Conservation (phyloP, 441 rosid species). For the Mallotus japonicus region DNA sequence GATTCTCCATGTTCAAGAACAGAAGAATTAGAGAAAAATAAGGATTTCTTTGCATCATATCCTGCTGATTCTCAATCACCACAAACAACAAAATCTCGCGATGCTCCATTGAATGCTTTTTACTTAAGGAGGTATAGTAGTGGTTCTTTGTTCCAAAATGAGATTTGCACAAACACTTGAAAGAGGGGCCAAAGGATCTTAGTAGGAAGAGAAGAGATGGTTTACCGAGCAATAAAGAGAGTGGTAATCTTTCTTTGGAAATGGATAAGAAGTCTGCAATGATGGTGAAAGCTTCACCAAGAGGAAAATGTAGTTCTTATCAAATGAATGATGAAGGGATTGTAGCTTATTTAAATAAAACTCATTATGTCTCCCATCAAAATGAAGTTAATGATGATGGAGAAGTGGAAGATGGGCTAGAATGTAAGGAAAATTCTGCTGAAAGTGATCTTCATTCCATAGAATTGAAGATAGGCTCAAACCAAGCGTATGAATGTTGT, state of each 20-base stretch:
- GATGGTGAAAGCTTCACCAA: constrained; percentile 34
- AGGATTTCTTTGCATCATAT: constrained; percentile 38
- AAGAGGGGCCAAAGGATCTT: constrained; percentile 35
- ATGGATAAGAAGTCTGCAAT: constrained; percentile 25
- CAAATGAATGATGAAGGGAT: no score
- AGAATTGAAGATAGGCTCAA: no score
- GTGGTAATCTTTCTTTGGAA: constrained; percentile 34
- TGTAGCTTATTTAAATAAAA: no score
- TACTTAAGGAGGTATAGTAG: constrained; percentile 50
- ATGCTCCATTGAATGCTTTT: constrained; percentile 32
- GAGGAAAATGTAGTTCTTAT: constrained; percentile 46
- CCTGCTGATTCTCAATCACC: constrained; percentile 38
- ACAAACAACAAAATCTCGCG: constrained; percentile 21
- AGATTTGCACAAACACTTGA: constrained; percentile 23
- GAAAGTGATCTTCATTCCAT: no score
- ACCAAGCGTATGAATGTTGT: no score
- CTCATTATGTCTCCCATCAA: no score
- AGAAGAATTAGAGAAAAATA: constrained; percentile 40
- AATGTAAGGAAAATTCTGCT: constrained; percentile 37
- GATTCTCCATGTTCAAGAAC: constrained; percentile 40
- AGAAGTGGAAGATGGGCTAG: no score
- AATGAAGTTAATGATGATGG: no score
- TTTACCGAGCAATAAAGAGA: constrained; percentile 26
- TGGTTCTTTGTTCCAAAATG: constrained; percentile 46
- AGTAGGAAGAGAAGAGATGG: constrained; percentile 30